Base-by-base conservation (phyloP, 176 grass and related monocot genomes). In the Lolium rigidum region DNA sequence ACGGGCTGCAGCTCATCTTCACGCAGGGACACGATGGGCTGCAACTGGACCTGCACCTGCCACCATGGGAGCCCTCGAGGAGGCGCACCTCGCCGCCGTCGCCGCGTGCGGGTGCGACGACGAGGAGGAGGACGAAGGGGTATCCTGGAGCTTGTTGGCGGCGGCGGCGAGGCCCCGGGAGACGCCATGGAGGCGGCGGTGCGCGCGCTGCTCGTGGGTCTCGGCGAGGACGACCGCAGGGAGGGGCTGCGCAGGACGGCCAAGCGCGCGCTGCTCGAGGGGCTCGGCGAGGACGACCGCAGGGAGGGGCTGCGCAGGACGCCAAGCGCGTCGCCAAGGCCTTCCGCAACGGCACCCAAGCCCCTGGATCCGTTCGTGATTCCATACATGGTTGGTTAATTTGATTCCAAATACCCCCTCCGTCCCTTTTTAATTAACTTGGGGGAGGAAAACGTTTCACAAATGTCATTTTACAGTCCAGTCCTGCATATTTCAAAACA, bases 241-340 rank as follows among this genome's bases (percentile, higher is more conserved):
- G 97, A 95, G 62, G 97, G 97, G 17, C 83, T 95, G 67, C 83
- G 88, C 69, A 65, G 82, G 82, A 95, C 94, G 56, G 94, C 97
- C 50, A 91, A 91, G 84, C 97, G 94, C 66, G 97, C 28, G 28
- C 28, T 31, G 28, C 28, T 31, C 28, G 28, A 1, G 28, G 28
- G 28, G 28, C 28, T 99, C 44, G 92, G 94, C 76, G 96, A 96
- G 90, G 97, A 94, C 79, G 94, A 94, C 84, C 92, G 88, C 74
- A 31, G 28, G 28, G 28, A 31, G 28, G 28, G 28, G 28, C 28
- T 31, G 28, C 28, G 28, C 28, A 31, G 28, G 94, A 99, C 39
- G 97, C 39, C 7, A 93, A 92, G 84, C 97, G 94, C 66, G 97
- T 99, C 44, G 92, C 97, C 76, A 99, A 96, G 90, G 97, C 97